Percentiles rank a stretch among this genome's conserved stretches.
Evolutionary conservation across 208 protist genomes (phyloP).

Genomic region (Acanthamoeba healyi): DNA sequence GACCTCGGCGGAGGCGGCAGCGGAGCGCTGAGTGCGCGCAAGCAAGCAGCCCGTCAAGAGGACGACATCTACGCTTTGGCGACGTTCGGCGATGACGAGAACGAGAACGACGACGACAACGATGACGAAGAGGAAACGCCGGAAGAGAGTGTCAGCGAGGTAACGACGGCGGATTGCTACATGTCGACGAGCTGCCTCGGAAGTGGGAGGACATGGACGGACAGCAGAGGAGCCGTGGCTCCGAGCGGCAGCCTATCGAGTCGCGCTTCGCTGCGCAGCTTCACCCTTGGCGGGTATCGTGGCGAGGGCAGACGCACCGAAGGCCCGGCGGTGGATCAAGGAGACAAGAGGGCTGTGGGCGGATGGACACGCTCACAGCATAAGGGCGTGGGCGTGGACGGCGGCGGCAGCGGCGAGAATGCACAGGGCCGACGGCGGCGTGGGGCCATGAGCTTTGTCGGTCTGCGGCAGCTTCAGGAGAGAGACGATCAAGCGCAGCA

Average conservation of each 20-base stretch:
- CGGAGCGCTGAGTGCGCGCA: no score
- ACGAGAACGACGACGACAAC: background rate
- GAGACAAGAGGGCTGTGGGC: no score
- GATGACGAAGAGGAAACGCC: background rate
- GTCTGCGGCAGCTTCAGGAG: slow-evolving; percentile 1
- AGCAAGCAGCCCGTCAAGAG: no score
- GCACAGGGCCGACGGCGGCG: background rate
- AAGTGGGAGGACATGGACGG: background rate
- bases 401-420: background rate
- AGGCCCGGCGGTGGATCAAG: no score
- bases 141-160: background rate
- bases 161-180: background rate
- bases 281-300: background rate
- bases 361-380: no score
- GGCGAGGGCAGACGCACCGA: background rate
- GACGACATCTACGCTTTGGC: background rate
- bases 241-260: background rate
- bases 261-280: background rate
- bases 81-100: background rate
- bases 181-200: background rate
- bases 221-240: background rate
- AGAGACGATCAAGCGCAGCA: background rate
- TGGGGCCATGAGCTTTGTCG: slow-evolving; percentile 16
- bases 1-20: background rate
- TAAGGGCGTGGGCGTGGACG: background rate